A percentile compares a stretch with the other conserved stretches of the same genome.
These are phyloP conservation scores for Westerdykella ornata DNA, from an alignment of 2,329 filamentous ascomycete species.

Conservation along the genomic window DNA sequence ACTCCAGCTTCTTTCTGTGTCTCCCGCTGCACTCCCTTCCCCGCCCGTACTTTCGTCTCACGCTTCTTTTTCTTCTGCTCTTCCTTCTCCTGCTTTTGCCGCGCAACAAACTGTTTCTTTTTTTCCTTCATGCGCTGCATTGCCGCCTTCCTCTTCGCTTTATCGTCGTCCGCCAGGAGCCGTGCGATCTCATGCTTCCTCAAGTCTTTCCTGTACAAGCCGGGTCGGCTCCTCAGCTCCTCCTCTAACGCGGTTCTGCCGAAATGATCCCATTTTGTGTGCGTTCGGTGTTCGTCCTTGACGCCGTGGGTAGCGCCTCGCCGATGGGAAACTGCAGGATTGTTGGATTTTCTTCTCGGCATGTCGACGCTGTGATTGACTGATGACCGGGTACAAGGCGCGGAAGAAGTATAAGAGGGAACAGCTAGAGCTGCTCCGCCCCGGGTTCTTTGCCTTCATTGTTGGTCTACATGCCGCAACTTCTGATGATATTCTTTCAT, in stretches of 20 bases:
- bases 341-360: slow-evolving; percentile 6
- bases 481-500: too few species aligned
- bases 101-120: slow-evolving; percentile 4
- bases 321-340: slow-evolving; percentile 15
- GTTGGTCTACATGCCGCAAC: too few species aligned
- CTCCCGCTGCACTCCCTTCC: slow-evolving; percentile 3
- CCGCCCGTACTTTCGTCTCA: neutral
- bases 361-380: too few species aligned
- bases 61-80: neutral
- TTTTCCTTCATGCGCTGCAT: slow-evolving; percentile 8
- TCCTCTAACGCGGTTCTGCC: slow-evolving; percentile 18
- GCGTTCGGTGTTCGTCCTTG: slow-evolving; percentile 20
- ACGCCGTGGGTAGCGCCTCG: slow-evolving; percentile 29
- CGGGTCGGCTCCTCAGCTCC: slow-evolving; percentile 12
- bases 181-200: slow-evolving; percentile 24
- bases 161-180: slow-evolving; percentile 17
- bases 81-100: slow-evolving; percentile 1
- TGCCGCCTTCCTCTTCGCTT: neutral
- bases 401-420: too few species aligned
- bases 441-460: too few species aligned
- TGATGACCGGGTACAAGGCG: too few species aligned
- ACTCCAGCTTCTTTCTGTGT: slow-evolving; percentile 1
- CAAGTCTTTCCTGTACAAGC: slow-evolving; percentile 26
- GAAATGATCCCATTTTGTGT: slow-evolving; percentile 26
- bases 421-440: too few species aligned